phyloP scores from a whole-genome alignment of 768 basidiomycete species.

The Lenzites betulinus region DNA sequence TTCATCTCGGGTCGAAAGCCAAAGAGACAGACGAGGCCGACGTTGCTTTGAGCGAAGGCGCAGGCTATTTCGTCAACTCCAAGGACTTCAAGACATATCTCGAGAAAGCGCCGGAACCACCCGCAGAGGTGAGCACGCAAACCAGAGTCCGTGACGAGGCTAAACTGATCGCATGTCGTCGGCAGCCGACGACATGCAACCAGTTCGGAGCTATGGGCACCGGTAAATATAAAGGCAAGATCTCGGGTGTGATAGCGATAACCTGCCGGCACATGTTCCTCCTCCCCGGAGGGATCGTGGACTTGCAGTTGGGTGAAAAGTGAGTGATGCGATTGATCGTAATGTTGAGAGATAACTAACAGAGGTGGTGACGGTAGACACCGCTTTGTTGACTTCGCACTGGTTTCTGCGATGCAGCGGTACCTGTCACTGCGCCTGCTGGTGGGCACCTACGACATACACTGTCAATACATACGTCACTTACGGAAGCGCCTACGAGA shows the following conservation, averaged over 20 bases:
- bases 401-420: constrained; percentile 10
- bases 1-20: constrained; percentile 10
- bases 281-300: constrained; percentile 18
- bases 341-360: too few species aligned
- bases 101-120: background rate
- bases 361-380: too few species aligned
- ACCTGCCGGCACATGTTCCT: constrained; percentile 22
- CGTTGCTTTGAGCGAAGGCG: constrained; percentile 13
- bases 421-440: constrained; percentile 14
- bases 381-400: constrained; percentile 16
- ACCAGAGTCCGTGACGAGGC: background rate
- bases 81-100: constrained; percentile 6
- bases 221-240: constrained; percentile 9
- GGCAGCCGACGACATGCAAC: constrained; percentile 18
- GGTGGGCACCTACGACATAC: constrained; percentile 28
- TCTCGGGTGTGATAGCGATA: constrained; percentile 20
- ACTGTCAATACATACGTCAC: constrained; percentile 27
- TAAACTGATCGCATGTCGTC: background rate
- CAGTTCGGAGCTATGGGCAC: constrained; percentile 23
- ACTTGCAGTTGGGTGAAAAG: constrained; percentile 24
- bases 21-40: constrained; percentile 18
- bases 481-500: constrained; percentile 8
- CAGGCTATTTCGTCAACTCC: constrained; percentile 18
- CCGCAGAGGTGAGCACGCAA: background rate
- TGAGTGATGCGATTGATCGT: constrained; percentile 7